A percentile compares a stretch with the other conserved stretches of the same genome.
Evolutionary conservation across 179 eudicot species (phyloP).

Genomic region (Beta corolliflora): DNA sequence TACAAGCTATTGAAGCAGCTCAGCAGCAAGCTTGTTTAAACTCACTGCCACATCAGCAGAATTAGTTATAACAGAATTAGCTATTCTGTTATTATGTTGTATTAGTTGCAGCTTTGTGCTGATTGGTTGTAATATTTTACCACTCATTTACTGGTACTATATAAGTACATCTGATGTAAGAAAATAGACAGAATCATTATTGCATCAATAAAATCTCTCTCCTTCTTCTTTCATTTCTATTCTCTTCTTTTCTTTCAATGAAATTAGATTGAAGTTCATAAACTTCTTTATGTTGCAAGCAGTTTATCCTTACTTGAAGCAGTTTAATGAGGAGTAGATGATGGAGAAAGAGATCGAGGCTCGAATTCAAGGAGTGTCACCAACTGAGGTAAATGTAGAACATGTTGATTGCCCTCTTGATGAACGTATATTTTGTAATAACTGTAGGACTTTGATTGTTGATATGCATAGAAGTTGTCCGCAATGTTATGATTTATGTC

Average conservation of each 20-base stretch:
- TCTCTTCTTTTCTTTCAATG: too few species aligned
- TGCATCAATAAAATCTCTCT: conserved; percentile 30
- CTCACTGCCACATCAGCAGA: too few species aligned
- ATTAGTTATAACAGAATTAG: too few species aligned
- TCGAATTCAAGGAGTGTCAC: conserved; percentile 50
- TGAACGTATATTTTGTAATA: conserved; percentile 70
- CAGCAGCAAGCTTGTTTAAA: too few species aligned
- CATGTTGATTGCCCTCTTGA: conserved; percentile 35
- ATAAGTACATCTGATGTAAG: too few species aligned
- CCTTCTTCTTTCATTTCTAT: conserved; percentile 20
- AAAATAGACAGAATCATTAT: too few species aligned
- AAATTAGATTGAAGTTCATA: too few species aligned
- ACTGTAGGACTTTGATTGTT: conserved; percentile 72
- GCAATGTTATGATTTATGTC: conserved; percentile 72
- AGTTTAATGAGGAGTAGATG: conserved; percentile 58
- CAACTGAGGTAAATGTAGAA: conserved; percentile 42
- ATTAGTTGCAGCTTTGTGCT: too few species aligned
- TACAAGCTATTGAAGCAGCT: too few species aligned
- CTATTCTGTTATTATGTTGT: too few species aligned
- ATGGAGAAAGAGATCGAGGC: conserved; percentile 69
- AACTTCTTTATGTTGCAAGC: conserved; percentile 29
- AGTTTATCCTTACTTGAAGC: conserved; percentile 63
- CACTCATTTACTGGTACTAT: too few species aligned
- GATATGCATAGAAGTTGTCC: conserved; percentile 83
- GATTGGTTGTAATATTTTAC: too few species aligned